Percentiles rank a stretch among this genome's conserved stretches.
These are phyloP conservation scores for Penicillium longicatenatum DNA, from an alignment of 495 filamentous ascomycete species.

Conservation along the genomic window DNA sequence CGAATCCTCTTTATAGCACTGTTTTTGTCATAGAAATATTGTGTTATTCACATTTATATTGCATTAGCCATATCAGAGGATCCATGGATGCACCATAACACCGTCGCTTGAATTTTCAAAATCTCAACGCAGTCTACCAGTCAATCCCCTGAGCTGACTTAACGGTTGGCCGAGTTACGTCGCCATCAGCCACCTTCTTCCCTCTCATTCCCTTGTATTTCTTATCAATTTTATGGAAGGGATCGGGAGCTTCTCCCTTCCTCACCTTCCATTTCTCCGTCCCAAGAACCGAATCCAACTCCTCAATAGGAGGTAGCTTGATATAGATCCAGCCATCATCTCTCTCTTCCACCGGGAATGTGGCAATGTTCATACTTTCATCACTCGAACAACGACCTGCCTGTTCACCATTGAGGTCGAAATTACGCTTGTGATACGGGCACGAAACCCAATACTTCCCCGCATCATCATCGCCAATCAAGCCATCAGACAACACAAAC, in stretches of 20 bases:
- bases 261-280: constrained; percentile 83
- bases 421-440: constrained; percentile 93
- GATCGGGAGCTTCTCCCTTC: constrained; percentile 65
- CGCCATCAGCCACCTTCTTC: constrained; percentile 55
- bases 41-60: neutral
- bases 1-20: no score
- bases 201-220: constrained; percentile 60
- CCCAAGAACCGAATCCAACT: constrained; percentile 80
- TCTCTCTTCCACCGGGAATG: constrained; percentile 79
- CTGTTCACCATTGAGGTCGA: constrained; percentile 67
- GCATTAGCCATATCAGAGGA: neutral
- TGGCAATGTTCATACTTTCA: constrained; percentile 75
- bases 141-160: constrained; percentile 60
- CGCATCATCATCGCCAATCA: constrained; percentile 75
- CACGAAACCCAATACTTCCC: constrained; percentile 82
- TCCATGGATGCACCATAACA: constrained; percentile 9
- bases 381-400: constrained; percentile 80
- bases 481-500: constrained; percentile 83
- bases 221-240: constrained; percentile 71
- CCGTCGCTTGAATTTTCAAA: neutral
- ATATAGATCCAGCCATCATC: constrained; percentile 83
- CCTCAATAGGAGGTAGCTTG: constrained; percentile 81
- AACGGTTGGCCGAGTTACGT: constrained; percentile 42
- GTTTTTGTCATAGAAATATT: no score
- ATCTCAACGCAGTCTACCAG: constrained; percentile 55